Percentiles rank a stretch among this genome's conserved stretches.
These are phyloP conservation scores for Malassezia restricta DNA, from an alignment of 1,284 basidiomycete genomes.

Conservation along the genomic window DNA sequence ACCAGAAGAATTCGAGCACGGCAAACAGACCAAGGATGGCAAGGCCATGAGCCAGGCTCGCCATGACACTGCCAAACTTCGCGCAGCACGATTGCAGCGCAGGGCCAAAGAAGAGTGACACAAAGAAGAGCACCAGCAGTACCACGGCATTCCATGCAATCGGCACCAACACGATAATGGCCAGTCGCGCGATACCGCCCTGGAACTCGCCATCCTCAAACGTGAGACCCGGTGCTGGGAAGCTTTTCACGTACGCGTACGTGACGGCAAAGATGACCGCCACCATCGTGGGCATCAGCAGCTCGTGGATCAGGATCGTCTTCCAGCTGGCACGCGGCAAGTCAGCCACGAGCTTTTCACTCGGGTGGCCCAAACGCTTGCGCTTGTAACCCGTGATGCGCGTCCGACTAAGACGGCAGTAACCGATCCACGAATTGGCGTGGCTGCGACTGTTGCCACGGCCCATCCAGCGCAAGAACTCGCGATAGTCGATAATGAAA, in stretches of 20 bases:
- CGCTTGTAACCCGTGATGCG: conserved; percentile 46
- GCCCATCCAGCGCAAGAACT: conserved; percentile 46
- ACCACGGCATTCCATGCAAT: conserved; percentile 89
- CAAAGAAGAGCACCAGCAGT: conserved; percentile 70
- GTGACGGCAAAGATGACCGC: conserved; percentile 44
- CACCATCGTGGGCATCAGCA: conserved; percentile 36
- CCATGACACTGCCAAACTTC: conserved; percentile 45
- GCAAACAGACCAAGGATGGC: conserved; percentile 40
- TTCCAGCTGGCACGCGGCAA: conserved; percentile 44
- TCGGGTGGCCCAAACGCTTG: conserved; percentile 46
- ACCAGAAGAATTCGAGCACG: conserved; percentile 57
- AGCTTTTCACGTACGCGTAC: conserved; percentile 45
- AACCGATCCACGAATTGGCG: conserved; percentile 47
- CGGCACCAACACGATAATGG: conserved; percentile 81
- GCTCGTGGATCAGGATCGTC: conserved; percentile 42
- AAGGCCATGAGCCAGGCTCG: conserved; percentile 40
- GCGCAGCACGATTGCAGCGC: conserved; percentile 60
- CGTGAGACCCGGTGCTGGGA: conserved; percentile 50
- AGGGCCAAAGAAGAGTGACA: conserved; percentile 83
- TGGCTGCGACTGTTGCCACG: conserved; percentile 45
- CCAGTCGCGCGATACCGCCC: conserved; percentile 77
- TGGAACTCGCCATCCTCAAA: conserved; percentile 46
- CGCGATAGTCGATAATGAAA: conserved; percentile 46
- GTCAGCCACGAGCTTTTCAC: conserved; percentile 44
- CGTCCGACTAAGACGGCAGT: conserved; percentile 45